Conservation (phyloP, 305 asterid genomes). For the Fraxinus greggii region DNA sequence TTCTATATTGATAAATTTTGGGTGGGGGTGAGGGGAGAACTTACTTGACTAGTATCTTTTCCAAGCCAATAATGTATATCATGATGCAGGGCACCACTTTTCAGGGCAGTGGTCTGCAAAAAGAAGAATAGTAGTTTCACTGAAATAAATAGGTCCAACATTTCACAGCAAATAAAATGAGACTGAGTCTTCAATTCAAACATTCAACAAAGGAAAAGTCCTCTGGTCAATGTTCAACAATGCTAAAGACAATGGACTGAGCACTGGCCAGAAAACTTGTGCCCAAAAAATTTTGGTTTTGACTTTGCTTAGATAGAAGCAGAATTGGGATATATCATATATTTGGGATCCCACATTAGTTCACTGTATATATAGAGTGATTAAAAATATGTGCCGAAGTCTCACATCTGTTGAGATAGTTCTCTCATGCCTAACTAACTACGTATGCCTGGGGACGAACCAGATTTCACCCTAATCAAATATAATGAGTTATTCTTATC, state of each 20-base stretch:
- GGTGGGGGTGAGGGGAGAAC: background rate
- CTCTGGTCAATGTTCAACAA: background rate
- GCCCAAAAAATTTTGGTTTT: background rate
- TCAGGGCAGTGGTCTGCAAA: constrained; percentile 70
- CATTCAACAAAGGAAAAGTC: background rate
- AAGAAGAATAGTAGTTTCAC: constrained; percentile 29
- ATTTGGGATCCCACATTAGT: background rate
- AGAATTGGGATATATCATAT: background rate
- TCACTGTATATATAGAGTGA: background rate
- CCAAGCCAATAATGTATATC: constrained; percentile 94
- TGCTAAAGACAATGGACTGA: background rate
- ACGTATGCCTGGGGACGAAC: background rate
- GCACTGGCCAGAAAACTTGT: background rate
- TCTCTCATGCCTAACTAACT: background rate
- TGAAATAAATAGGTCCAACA: constrained; percentile 20
- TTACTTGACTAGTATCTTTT: constrained; percentile 71
- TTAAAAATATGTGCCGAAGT: background rate
- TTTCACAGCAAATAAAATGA: constrained; percentile 10
- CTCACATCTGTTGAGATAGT: background rate
- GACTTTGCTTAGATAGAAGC: background rate
- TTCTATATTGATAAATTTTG: background rate
- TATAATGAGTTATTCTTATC: background rate
- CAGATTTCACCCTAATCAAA: background rate
- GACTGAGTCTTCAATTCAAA: background rate
- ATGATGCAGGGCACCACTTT: constrained; percentile 63